Evolutionary conservation across 2,329 filamentous ascomycete genomes (phyloP), one percentile per base, ranked within the genome.

Genomic region (Chrysoporthe austroafricana): DNA sequence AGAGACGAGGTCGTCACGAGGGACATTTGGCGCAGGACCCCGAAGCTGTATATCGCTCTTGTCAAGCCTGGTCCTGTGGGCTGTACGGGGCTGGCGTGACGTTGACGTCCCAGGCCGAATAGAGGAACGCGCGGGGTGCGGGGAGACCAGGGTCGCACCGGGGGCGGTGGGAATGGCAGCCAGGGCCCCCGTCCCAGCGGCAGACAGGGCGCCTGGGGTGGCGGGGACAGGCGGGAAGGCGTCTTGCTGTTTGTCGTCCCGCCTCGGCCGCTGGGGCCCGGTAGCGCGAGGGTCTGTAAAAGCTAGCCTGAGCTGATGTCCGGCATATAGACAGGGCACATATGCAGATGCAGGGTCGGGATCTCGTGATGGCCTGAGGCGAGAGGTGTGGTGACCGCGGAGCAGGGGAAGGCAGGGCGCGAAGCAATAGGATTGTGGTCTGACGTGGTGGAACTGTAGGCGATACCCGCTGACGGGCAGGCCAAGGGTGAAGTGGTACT

Each of bases 111-210:
- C 52, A 61, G 68, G 62, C 65, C 62, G 43, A 18, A 67, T 67
- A 21, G 62, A 67, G 68, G 48, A 52, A 61, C 65, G 65, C 46
- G 67, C 63, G 67, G 66, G 58, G 66, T 61, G 62, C 65, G 68
- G 68, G 68, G 65, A 62, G 68, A 48, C 67, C 46, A 54, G 67
- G 67, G 63, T 69, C 42, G 43, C 61, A 52, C 64, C 62, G 58
- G 67, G 58, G 57, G 46, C 36, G 60, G 57, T 43, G 48, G 52
- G 18, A 36, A 56, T 32, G 36, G n/a, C 62, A 64, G 26, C 36
- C 13, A n/a, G 36, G 52, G 13, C 11, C 5, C 32, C 54, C 39
- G 42, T 61, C 46, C 26, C 54, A 39, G 26, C 9, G 32, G 43
- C 39, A 50, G 44, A 34, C n/a, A 42, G 26, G 34, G 60, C 26